Evolutionary conservation across 192 early-diverging fungal species (phyloP).

Genomic region (Backusella australiensis): DNA sequence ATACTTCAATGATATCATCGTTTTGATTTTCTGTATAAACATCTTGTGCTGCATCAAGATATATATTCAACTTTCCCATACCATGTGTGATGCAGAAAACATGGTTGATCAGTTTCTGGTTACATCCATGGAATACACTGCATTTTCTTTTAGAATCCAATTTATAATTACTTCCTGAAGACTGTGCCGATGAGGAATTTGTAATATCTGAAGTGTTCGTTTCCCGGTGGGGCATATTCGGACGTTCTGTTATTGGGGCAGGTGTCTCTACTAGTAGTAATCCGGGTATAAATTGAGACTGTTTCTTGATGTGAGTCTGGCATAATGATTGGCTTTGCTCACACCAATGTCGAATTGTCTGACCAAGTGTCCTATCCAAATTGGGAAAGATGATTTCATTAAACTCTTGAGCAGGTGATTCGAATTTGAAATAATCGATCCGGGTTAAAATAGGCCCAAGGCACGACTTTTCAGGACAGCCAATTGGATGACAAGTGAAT

Average conservation of each 20-base stretch:
- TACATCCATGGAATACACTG: slow-evolving; percentile 30
- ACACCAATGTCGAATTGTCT: slow-evolving; percentile 4
- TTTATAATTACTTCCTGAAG: background rate
- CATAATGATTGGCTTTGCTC: background rate
- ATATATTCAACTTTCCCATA: slow-evolving; percentile 46
- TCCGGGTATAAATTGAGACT: background rate
- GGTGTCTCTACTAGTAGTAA: background rate
- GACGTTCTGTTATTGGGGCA: background rate
- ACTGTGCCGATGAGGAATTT: background rate
- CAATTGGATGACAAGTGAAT: slow-evolving; percentile 16
- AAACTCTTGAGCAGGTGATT: background rate
- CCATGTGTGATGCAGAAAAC: slow-evolving; percentile 56
- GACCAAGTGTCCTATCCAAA: background rate
- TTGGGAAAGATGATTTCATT: background rate
- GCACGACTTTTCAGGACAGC: slow-evolving; percentile 26
- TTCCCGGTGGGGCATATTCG: background rate
- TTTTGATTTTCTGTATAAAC: slow-evolving; percentile 46
- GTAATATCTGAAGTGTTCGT: background rate
- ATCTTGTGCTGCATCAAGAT: slow-evolving; percentile 26
- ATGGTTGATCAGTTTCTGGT: slow-evolving; percentile 47
- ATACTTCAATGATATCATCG: slow-evolving; percentile 72
- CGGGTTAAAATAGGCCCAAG: slow-evolving; percentile 17
- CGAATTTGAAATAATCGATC: slow-evolving; percentile 14
- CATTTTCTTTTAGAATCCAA: background rate
- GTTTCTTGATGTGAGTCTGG: background rate